Evolutionary conservation across 805 yeast species (phyloP), one percentile per base, ranked within the genome.

Genomic region (Vanderwaltozyma tropicalis): DNA sequence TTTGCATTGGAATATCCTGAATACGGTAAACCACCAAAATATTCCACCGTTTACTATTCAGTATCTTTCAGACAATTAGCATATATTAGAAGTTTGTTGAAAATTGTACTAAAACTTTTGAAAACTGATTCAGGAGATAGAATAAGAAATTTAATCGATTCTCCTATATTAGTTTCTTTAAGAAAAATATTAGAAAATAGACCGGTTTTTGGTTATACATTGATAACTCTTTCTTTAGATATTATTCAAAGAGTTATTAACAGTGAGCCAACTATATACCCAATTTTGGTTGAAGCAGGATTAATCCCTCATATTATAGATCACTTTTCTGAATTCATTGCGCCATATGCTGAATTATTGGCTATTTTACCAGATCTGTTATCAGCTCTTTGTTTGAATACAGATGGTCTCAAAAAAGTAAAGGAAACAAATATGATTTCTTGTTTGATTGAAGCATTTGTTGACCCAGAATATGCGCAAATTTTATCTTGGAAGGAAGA

Each of bases 201-300:
- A 1, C 45, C 57, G 0, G 57, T 72, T 0, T 84, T 86, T 63
- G 95, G 95, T 0, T 73, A 76, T 28, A 68, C 74, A 13, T 58
- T 84, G 12, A 56, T 83, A 12, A 66, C 83, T 0, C 65, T 73
- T 17, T 70, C 83, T 0, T 55, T 88, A 27, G 79, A 76, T 42
- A 71, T 79, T 11, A 68, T 86, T 16, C 71, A 80, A 29, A 71
- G 71, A 11, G 83, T 86, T 41, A 76, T 88, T 21, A 89, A 88
- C 53, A 82, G 80, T 46, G 96, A 89, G 50, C 96, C 96, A 8
- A 86, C 96, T 0, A 84, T 95, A 3, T 88, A 71, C 50, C 70
- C 81, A 2, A 78, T 88, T 30, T 66, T 88, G 46, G 78, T 74
- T 29, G 97, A 88, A 55, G 80, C 94, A 0, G 73, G 75, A 0